Percentiles rank a stretch among this genome's conserved stretches.
Evolutionary conservation across 2,329 filamentous ascomycete genomes (phyloP).

Genomic region (Colletotrichum tanaceti): DNA sequence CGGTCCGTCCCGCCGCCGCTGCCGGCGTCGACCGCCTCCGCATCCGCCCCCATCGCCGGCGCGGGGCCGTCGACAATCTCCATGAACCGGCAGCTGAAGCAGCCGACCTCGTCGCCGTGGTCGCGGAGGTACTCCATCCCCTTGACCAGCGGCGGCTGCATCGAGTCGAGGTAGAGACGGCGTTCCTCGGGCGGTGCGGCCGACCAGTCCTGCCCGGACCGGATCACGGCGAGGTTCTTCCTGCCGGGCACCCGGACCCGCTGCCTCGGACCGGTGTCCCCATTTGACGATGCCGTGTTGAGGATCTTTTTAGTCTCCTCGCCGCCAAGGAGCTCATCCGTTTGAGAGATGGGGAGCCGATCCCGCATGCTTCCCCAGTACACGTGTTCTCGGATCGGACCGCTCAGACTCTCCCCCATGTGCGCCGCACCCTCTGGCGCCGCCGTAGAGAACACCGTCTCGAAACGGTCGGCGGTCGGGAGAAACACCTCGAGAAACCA

Average conservation of each 20-base stretch:
- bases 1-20: slow-evolving; percentile 46
- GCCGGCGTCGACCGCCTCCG: too few relatives aligned
- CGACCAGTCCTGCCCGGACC: slow-evolving; percentile 60
- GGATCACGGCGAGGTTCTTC: slow-evolving; percentile 56
- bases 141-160: slow-evolving; percentile 56
- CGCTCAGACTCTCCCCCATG: slow-evolving; percentile 52
- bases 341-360: slow-evolving; percentile 53
- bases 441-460: slow-evolving; percentile 55
- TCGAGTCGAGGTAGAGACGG: slow-evolving; percentile 55
- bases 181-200: slow-evolving; percentile 53
- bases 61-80: slow-evolving; percentile 50
- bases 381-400: slow-evolving; percentile 54
- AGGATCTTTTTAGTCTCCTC: slow-evolving; percentile 40
- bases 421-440: slow-evolving; percentile 54
- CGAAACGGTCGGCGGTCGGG: slow-evolving; percentile 55
- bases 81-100: slow-evolving; percentile 58
- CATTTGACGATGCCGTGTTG: neutral
- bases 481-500: slow-evolving; percentile 58
- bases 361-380: slow-evolving; percentile 62
- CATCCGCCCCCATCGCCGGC: slow-evolving; percentile 9
- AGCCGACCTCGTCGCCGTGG: slow-evolving; percentile 55
- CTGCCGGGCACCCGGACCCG: slow-evolving; percentile 47
- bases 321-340: slow-evolving; percentile 49
- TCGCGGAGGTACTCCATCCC: slow-evolving; percentile 59
- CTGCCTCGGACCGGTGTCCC: neutral